phyloP scores from a whole-genome alignment of 768 basidiomycete genomes.

The Cytidiella melzeri region DNA sequence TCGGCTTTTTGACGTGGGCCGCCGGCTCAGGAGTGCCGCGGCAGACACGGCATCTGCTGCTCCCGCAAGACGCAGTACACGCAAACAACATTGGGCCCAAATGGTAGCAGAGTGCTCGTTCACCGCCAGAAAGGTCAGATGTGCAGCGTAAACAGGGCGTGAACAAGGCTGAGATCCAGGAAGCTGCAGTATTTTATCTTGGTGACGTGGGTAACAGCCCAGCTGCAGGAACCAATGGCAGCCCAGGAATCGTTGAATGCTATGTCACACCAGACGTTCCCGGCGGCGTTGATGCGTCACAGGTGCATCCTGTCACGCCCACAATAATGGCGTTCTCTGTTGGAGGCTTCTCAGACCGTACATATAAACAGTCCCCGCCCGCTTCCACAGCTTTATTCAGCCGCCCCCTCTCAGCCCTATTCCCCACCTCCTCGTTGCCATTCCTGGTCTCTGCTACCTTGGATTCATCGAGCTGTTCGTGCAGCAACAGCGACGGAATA shows the following conservation, averaged over 20 bases:
- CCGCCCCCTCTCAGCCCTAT: slow-evolving; percentile 1
- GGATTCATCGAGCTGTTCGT: slow-evolving; percentile 5
- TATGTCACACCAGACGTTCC: neutral
- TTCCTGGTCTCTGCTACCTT: slow-evolving; percentile 2
- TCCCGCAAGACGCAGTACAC: no score
- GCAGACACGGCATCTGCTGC: no score
- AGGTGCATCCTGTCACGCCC: neutral
- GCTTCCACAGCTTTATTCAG: slow-evolving; percentile 9
- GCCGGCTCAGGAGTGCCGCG: no score
- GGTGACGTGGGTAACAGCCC: no score
- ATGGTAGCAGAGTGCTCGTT: no score
- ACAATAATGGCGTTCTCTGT: neutral
- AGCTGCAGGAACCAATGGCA: neutral
- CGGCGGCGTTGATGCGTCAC: no score
- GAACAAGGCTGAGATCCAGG: no score
- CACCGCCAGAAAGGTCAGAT: no score
- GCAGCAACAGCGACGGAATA: neutral
- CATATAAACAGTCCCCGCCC: slow-evolving; percentile 9
- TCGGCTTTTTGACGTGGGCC: no score
- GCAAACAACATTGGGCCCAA: no score
- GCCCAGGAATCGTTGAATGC: neutral
- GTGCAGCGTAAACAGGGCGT: no score
- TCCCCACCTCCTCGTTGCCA: slow-evolving; percentile 1
- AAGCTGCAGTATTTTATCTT: no score
- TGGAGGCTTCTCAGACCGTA: neutral